Base-by-base conservation (phyloP, 306 rosid genomes). In the Fragaria iinumae region DNA sequence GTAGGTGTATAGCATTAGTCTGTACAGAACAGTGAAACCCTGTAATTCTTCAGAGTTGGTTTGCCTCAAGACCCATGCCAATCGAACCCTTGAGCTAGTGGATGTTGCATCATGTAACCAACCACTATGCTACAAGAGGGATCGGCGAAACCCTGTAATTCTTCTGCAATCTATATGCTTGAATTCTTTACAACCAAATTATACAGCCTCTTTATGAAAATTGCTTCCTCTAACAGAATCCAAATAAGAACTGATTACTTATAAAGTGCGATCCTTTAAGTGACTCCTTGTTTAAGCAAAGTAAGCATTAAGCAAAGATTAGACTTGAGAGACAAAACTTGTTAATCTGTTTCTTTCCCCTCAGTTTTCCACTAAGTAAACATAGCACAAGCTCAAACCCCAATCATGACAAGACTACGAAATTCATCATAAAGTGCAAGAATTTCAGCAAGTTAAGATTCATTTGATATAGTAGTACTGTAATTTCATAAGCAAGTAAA, bases 331-430 rank as follows among this genome's bases (percentile, higher is more conserved):
- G 8, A 5, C 43, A 39, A 6, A 39, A 49, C 20, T 60, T 62
- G 20, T 16, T 29, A 63, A 45, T 29, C 4, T 3, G 47, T 48
- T 48, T 67, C 2, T 45, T 55, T 69, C 45, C 75, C 44, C 34
- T 18, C 44, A 77, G 8, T 50, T 67, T 44, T 67, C 60, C 43
- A 21, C 43, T 2, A 67, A 67, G 69, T 43, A 80, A 74, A 80
- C 76, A 32, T 52, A 67, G n/a, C 34, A 68, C 47, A 38, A 59
- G 56, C 66, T 44, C 73, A 45, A 48, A 59, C 44, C 7, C 18
- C 47, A 72, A 72, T 50, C 32, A 10, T 29, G 32, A 29, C 64
- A 72, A 72, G 11, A 55, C 83, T 55, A 41, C 12, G 57, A 74
- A 56, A 13, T 52, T 32, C 53, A n/a, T 57, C 67, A 38, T 14